Base-by-base conservation (phyloP, 1,284 basidiomycete species). In the Ustilago bromivora region DNA sequence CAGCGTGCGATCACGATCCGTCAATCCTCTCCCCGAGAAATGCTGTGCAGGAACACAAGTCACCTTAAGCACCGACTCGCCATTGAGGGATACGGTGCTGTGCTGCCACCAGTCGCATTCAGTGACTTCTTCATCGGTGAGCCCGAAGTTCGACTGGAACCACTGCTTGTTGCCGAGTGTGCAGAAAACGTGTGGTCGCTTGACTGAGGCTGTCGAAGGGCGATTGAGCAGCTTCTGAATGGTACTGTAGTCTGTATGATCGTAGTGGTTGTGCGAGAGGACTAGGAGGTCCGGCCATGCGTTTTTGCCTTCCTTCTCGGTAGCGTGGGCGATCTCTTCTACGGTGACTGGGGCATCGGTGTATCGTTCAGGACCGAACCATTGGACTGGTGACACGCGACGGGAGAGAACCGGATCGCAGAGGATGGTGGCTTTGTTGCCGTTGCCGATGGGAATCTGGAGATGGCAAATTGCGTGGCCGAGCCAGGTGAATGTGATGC, bases 41-140 rank as follows among this genome's bases (percentile, higher is more conserved):
- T 83, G 82, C 60, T 83, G 80, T 28, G 80, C 82, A 1, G 82
- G 82, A 5, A 75, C 72, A 51, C 80, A 82, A 9, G 80, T 80
- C 8, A 82, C 4, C 23, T 67, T 63, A 13, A 83, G 35, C 49
- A 62, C 47, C 3, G 34, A 58, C 15, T 63, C 59, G 2, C 46
- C 61, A 19, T 49, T 56, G 1, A 69, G 51, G n/a, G 61, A 63
- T 3, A 78, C 66, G 19, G 49, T 68, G 35, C 54, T 61, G 28
- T 76, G 60, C 57, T 82, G 59, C 82, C 82, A 83, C 82, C 82
- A 83, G 31, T 83, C 82, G 53, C 76, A 71, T 49, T 82, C 80
- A 38, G 79, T 80, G 10, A 82, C 58, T 19, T 79, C 65, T 15
- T 56, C 60, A 19, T 67, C 61, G 1, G 52, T 31, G 9, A 83